Conservation (phyloP, 2,329 filamentous ascomycete species). For the Aulographum hederae region DNA sequence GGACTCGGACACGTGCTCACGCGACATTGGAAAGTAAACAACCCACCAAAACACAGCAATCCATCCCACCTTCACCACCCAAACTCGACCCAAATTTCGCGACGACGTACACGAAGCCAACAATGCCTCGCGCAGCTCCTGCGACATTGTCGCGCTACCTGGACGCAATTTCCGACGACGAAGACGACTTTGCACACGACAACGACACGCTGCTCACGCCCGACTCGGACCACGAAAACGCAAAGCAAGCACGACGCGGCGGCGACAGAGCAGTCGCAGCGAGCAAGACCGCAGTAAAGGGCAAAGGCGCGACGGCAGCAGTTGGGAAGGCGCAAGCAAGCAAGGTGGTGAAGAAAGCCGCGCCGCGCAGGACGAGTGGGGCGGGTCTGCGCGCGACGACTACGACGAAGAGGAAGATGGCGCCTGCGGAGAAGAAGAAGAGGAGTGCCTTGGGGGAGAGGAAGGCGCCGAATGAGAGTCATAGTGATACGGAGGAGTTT, state of each 20-base stretch:
- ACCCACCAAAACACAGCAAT: too few relatives aligned
- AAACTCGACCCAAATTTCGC: too few relatives aligned
- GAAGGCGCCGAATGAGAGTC: slow-evolving; percentile 13
- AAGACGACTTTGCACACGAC: slow-evolving; percentile 19
- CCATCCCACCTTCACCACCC: too few relatives aligned
- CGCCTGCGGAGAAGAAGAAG: background rate
- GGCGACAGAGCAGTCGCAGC: slow-evolving; percentile 8
- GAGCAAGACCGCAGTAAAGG: slow-evolving; percentile 2
- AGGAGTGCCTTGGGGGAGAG: slow-evolving; percentile 23
- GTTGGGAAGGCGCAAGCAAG: slow-evolving; percentile 11
- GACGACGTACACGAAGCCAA: too few relatives aligned
- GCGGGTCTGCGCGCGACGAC: slow-evolving; percentile 11
- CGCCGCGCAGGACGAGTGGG: slow-evolving; percentile 19
- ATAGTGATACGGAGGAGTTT: slow-evolving; percentile 25
- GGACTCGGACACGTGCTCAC: too few relatives aligned
- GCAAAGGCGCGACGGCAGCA: slow-evolving; percentile 9
- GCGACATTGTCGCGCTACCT: slow-evolving; percentile 20
- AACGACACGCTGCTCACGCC: slow-evolving; percentile 18
- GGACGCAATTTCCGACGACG: slow-evolving; percentile 23
- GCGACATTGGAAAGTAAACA: too few relatives aligned
- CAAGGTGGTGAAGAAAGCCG: slow-evolving; percentile 16
- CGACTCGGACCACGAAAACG: slow-evolving; percentile 22
- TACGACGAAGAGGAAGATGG: slow-evolving; percentile 12
- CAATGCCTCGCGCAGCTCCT: too few relatives aligned
- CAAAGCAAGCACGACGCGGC: slow-evolving; percentile 1